Conservation (phyloP, 352 stramenopile species). For the Elongisporangium anandrum region DNA sequence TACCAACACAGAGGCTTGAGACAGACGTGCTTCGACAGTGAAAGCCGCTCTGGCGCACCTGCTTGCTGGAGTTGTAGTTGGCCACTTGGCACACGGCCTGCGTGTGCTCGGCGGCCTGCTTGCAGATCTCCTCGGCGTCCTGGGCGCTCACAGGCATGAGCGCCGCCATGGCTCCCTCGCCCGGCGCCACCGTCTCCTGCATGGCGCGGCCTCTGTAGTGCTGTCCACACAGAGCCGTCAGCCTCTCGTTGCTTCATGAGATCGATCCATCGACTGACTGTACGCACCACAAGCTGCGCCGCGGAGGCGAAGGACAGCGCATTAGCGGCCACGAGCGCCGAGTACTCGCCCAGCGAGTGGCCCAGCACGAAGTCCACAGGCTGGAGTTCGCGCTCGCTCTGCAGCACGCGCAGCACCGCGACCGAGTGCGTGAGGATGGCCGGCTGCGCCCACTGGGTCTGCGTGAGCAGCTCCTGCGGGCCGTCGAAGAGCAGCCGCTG, state of each 20-base stretch:
- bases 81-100: conserved; percentile 65
- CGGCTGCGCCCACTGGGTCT: conserved; percentile 72
- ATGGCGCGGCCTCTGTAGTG: conserved; percentile 68
- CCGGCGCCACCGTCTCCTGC: conserved; percentile 49
- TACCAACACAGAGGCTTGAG: too few relatives aligned
- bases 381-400: conserved; percentile 50
- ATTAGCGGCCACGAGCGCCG: conserved; percentile 68
- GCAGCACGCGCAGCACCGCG: conserved; percentile 63
- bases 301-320: conserved; percentile 64
- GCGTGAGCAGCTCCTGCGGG: conserved; percentile 52
- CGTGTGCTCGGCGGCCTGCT: conserved; percentile 23
- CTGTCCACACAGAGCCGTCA: conserved; percentile 12
- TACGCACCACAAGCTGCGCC: conserved; percentile 57
- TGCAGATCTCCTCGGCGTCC: conserved; percentile 56
- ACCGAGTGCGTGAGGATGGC: conserved; percentile 79
- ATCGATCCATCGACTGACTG: too few relatives aligned
- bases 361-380: conserved; percentile 47
- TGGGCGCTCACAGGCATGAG: conserved; percentile 55
- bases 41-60: too few relatives aligned
- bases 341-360: conserved; percentile 87
- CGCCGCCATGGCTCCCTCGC: conserved; percentile 68
- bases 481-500: conserved; percentile 55
- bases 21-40: too few relatives aligned
- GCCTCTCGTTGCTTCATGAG: background rate
- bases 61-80: conserved; percentile 89